These are phyloP conservation scores for Didymellaceae sp. DNA, from an alignment of 2,329 filamentous ascomycete species.

Conservation along the genomic window DNA sequence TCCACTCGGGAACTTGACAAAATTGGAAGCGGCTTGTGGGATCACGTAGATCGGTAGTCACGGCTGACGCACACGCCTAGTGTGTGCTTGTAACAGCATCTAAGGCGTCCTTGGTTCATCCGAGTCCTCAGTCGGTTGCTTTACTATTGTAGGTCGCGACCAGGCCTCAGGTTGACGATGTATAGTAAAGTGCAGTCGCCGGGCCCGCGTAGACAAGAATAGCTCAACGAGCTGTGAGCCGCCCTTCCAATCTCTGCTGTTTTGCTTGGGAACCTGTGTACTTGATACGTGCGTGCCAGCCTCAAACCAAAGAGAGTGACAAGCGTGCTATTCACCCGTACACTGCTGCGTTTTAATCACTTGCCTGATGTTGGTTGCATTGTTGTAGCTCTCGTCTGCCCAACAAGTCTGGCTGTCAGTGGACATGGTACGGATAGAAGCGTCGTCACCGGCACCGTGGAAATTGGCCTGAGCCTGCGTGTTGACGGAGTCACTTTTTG, in stretches of 20 bases:
- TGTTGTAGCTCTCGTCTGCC: not conserved
- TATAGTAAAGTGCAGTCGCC: not conserved
- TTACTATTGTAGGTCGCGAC: too few relatives aligned
- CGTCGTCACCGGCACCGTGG: not conserved
- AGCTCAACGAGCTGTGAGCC: not conserved
- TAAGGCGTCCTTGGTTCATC: too few relatives aligned
- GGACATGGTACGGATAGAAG: not conserved
- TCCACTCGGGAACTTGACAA: not conserved
- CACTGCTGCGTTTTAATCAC: too few relatives aligned
- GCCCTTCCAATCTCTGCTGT: not conserved
- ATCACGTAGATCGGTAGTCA: constrained; percentile 19
- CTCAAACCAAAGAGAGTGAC: too few relatives aligned
- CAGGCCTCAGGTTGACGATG: not conserved
- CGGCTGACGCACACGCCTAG: constrained; percentile 20
- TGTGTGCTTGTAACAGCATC: constrained; percentile 22
- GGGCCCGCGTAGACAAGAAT: not conserved
- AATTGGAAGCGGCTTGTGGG: not conserved
- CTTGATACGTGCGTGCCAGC: too few relatives aligned
- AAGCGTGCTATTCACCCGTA: too few relatives aligned
- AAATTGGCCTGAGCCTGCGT: constrained; percentile 1
- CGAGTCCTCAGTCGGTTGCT: too few relatives aligned
- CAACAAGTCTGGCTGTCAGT: not conserved
- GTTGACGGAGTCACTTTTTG: constrained; percentile 10
- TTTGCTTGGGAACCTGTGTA: too few relatives aligned
- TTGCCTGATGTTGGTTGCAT: too few relatives aligned